These are phyloP conservation scores for Acanthamoeba culbertsoni DNA, from an alignment of 208 protist genomes.

Conservation along the genomic window DNA sequence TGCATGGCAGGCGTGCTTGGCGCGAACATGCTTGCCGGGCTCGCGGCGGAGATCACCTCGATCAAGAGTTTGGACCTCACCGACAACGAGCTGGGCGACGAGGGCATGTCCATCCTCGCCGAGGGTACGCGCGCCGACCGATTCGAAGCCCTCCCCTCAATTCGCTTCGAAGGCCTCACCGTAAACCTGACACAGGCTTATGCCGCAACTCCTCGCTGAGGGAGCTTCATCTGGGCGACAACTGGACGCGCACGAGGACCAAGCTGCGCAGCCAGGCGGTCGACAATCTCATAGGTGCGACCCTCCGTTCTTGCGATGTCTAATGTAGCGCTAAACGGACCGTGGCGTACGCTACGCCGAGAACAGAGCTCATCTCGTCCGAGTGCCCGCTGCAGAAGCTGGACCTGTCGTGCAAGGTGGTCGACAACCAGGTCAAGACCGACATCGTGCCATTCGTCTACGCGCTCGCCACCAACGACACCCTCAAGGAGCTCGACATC, in stretches of 20 bases:
- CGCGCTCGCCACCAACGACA: constrained; percentile 66
- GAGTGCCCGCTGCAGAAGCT: constrained; percentile 1
- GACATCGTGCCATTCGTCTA: constrained; percentile 75
- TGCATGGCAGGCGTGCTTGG: constrained; percentile 65
- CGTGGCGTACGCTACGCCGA: no score
- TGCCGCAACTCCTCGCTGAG: constrained; percentile 59
- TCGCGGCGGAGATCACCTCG: constrained; percentile 64
- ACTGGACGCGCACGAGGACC: constrained; percentile 38
- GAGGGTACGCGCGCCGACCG: constrained; percentile 47
- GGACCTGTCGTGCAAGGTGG: neutral
- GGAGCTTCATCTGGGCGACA: constrained; percentile 60
- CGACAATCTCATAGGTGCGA: constrained; percentile 14
- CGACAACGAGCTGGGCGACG: constrained; percentile 77
- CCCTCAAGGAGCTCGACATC: constrained; percentile 70
- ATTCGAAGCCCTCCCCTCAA: neutral
- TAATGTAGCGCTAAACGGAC: no score
- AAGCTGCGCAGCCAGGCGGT: neutral
- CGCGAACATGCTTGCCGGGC: constrained; percentile 67
- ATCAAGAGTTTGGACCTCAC: constrained; percentile 64
- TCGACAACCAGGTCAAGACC: constrained; percentile 27
- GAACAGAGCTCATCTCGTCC: neutral
- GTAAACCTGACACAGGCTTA: neutral
- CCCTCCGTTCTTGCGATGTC: neutral
- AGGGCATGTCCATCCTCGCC: constrained; percentile 71
- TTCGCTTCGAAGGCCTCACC: neutral